Percentiles rank a stretch among this genome's conserved stretches.
phyloP scores from a whole-genome alignment of 2,329 filamentous ascomycete species.

The Colletotrichum sp. region DNA sequence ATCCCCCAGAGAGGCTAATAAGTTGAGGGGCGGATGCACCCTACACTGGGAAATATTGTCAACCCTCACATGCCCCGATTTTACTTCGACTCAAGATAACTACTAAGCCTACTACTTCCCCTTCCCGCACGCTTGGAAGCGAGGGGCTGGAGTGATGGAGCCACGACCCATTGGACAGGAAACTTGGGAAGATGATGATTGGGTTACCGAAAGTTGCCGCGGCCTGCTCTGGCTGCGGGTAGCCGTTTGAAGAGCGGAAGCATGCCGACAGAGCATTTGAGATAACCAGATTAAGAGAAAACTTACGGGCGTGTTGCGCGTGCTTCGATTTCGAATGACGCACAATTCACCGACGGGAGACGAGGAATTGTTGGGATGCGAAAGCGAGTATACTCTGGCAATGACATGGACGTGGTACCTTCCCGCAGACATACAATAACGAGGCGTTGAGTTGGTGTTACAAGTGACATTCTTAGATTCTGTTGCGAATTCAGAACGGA shows the following conservation, averaged over 20 bases:
- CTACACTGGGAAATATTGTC: neutral
- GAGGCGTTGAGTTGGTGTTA: rapidly evolving
- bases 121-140: neutral
- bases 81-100: neutral
- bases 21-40: neutral
- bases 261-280: neutral
- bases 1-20: neutral
- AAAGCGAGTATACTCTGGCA: neutral
- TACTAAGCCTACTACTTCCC: neutral
- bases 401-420: neutral
- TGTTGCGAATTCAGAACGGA: neutral
- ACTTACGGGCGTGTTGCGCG: neutral
- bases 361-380: neutral
- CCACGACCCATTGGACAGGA: neutral
- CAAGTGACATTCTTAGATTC: neutral
- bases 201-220: neutral
- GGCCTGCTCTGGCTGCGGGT: neutral
- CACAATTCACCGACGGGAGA: neutral
- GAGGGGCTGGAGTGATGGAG: neutral
- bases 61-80: neutral
- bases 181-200: neutral
- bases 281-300: neutral
- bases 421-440: neutral
- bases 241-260: neutral
- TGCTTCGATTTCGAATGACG: neutral